phyloP scores from a whole-genome alignment of 2,329 filamentous ascomycete species.

The Lojkania enalia region DNA sequence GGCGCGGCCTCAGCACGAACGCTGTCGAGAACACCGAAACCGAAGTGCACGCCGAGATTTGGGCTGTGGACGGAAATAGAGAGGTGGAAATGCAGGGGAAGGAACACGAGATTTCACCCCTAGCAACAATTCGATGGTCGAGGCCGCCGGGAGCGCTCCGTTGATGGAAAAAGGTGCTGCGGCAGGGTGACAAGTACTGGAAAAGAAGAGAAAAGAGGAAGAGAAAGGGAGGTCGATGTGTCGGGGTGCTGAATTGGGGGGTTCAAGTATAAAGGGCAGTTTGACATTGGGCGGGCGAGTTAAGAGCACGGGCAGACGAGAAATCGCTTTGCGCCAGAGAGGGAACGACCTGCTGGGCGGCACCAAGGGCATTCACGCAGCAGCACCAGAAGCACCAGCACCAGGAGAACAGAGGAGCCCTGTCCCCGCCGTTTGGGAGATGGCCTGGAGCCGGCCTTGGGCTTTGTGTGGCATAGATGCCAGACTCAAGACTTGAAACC shows the following conservation, averaged over 20 bases:
- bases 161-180: constrained; percentile 30
- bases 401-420: constrained; percentile 6
- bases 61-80: constrained; percentile 21
- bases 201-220: constrained; percentile 28
- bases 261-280: constrained; percentile 37
- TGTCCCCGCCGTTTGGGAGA: constrained; percentile 11
- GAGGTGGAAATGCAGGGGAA: constrained; percentile 29
- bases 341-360: constrained; percentile 22
- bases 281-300: constrained; percentile 38
- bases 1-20: constrained; percentile 27
- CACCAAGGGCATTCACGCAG: constrained; percentile 11
- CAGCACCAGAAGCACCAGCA: too few species aligned
- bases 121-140: constrained; percentile 34
- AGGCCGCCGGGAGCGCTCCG: constrained; percentile 19
- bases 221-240: constrained; percentile 25
- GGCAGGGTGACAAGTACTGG: constrained; percentile 21
- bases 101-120: constrained; percentile 32
- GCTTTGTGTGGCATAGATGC: not conserved
- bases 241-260: constrained; percentile 23
- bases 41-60: constrained; percentile 27
- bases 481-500: not conserved
- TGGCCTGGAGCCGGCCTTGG: too few species aligned
- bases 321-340: constrained; percentile 38
- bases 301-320: constrained; percentile 35
- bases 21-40: constrained; percentile 39